Percentiles rank a stretch among this genome's conserved stretches.
Conservation (phyloP, 2,329 filamentous ascomycete genomes). For the Falciphora oryzae region DNA sequence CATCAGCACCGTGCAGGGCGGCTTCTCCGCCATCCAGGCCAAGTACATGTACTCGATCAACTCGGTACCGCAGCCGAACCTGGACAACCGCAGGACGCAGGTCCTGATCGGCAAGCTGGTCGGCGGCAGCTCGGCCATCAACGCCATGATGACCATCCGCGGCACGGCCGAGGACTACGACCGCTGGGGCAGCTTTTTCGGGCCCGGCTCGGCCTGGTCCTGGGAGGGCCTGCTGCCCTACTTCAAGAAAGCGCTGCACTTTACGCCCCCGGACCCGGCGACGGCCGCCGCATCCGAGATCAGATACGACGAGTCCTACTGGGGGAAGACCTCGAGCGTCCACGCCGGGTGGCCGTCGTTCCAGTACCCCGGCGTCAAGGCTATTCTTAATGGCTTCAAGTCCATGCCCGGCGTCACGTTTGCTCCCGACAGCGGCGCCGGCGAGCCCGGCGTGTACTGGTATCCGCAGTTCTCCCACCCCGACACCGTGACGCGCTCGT, state of each 20-base stretch:
- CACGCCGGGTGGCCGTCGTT: slow-evolving; percentile 30
- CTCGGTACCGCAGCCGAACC: slow-evolving; percentile 24
- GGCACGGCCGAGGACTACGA: slow-evolving; percentile 28
- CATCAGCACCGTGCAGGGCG: slow-evolving; percentile 16
- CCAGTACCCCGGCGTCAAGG: slow-evolving; percentile 26
- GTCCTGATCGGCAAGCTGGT: slow-evolving; percentile 24
- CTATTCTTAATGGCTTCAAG: slow-evolving; percentile 28
- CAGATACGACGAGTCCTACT: slow-evolving; percentile 27
- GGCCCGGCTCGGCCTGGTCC: slow-evolving; percentile 15
- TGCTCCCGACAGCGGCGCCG: slow-evolving; percentile 32
- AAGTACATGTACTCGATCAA: slow-evolving; percentile 21
- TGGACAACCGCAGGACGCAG: slow-evolving; percentile 19
- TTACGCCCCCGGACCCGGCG: slow-evolving; percentile 13
- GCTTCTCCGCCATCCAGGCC: slow-evolving; percentile 15
- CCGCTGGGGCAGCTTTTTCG: slow-evolving; percentile 28
- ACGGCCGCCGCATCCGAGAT: slow-evolving; percentile 24
- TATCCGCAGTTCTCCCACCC: slow-evolving; percentile 37
- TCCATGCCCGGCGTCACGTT: slow-evolving; percentile 34
- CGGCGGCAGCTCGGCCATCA: slow-evolving; percentile 32
- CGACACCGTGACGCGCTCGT: slow-evolving; percentile 28
- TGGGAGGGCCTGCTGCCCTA: slow-evolving; percentile 23
- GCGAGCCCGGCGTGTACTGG: slow-evolving; percentile 35
- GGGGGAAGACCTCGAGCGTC: slow-evolving; percentile 30
- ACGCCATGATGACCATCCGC: slow-evolving; percentile 30
- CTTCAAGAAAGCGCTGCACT: slow-evolving; percentile 25